Evolutionary conservation across 345 rosid species (phyloP), one percentile per base, ranked within the genome.

Genomic region (Citrus trifoliata): DNA sequence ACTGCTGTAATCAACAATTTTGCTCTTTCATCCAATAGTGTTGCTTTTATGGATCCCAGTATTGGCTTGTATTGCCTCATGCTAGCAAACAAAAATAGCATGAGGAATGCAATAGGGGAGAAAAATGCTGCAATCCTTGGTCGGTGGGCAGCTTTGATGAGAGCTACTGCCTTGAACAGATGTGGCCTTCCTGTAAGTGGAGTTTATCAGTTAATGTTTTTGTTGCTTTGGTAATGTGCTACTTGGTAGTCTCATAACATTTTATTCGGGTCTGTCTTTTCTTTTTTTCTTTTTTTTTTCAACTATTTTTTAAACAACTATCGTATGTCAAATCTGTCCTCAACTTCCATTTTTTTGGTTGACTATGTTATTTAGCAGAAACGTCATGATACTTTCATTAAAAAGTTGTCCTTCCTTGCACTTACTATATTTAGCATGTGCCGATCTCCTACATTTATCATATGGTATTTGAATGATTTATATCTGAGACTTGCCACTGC

Each of bases 151-250:
- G 86, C 84, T 78, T 83, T 90, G 77, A 89, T 88, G 91, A 82
- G 85, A 76, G 88, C 93, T 82, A 90, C 92, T 70, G 93, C 98
- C 83, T 90, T 89, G 80, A 84, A 84, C 73, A 92, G 94, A 86
- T 83, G 88, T 82, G 98, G 98, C 81, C 98, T 92, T 78, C 94
- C 97, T 82, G 98, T 95, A 90, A 90, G 95, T 89, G 85, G 48
- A 76, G 59, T 73, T 58, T 60, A 24, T 56, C 25, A 48, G 37
- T 58, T 42, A 18, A 35, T 65, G 65, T 70, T 55, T 16, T 62
- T 63, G 55, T 64, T 71, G 46, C 46, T 16, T 60, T 35, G 63
- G 33, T 60, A 24, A 27, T 51, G 32, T 56, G 30, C 80, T 35
- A 22, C 24, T 67, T 32, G 24, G 42, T 64, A 27, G 30, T 25